These are phyloP conservation scores for Taiozyma sp. DNA, from an alignment of 1,139 yeast species.

Conservation along the genomic window DNA sequence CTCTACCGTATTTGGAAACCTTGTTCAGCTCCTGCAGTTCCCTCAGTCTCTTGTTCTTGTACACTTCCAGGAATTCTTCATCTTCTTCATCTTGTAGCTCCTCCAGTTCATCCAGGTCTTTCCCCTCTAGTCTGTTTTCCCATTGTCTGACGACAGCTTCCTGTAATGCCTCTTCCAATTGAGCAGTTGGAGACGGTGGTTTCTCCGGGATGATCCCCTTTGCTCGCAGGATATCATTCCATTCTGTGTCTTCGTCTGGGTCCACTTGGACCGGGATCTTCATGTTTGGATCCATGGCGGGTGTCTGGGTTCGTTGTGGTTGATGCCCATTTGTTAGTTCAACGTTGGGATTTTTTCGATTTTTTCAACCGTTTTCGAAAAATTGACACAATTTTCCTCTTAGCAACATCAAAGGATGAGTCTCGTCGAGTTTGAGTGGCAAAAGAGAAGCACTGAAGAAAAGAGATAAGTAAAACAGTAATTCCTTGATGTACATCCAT, in stretches of 20 bases:
- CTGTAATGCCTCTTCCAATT: slow-evolving; percentile 81
- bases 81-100: slow-evolving; percentile 77
- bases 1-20: slow-evolving; percentile 69
- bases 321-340: background rate
- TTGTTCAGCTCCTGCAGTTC: slow-evolving; percentile 62
- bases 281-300: slow-evolving; percentile 9
- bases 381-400: background rate
- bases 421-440: background rate
- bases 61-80: slow-evolving; percentile 70
- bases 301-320: background rate
- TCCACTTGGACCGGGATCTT: slow-evolving; percentile 67
- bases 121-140: slow-evolving; percentile 53
- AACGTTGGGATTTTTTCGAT: background rate
- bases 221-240: slow-evolving; percentile 91
- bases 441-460: too few relatives aligned
- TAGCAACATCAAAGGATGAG: too few relatives aligned
- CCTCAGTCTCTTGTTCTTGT: slow-evolving; percentile 70
- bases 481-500: too few relatives aligned
- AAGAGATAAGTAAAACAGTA: too few relatives aligned
- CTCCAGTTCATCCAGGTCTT: slow-evolving; percentile 74
- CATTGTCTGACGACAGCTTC: slow-evolving; percentile 75
- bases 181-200: slow-evolving; percentile 84
- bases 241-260: slow-evolving; percentile 95
- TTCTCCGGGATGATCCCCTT: slow-evolving; percentile 92
- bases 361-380: background rate